Base-by-base conservation (phyloP, 176 grass and related monocot genomes). In the Phoenix dactylifera region DNA sequence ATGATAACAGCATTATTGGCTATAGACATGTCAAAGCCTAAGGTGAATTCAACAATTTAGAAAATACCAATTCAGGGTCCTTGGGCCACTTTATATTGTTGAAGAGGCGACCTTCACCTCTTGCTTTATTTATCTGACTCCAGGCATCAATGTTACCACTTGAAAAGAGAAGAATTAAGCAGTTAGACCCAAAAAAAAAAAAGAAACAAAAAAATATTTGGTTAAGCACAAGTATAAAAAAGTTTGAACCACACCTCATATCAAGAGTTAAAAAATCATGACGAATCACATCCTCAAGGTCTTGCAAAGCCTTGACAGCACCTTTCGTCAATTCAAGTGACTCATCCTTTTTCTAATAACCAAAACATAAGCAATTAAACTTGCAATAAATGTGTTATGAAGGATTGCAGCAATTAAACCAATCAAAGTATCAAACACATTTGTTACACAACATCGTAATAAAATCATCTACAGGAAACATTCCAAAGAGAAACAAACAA, bases 241-340 rank as follows among this genome's bases (percentile, higher is more conserved):
- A 15, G 15, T 15, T 17, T 23, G 6, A 20, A 52, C 15, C 59
- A 71, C 30, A 96, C 92, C 83, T 73, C 78, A 96, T 75, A 90
- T 91, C 66, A 77, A 87, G 50, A 52, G 66, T 64, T 49, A 96
- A 59, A 55, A 85, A 68, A 67, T 90, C 86, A 53, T 75, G 86
- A 54, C 79, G 72, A 85, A 96, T 66, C 77, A 85, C 87, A 75
- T 96, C 92, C 64, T 88, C 82, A 26, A 96, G 62, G 63, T 96
- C 92, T 59, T 91, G 87, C 64, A 90, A 74, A 54, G 87, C 92
- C 74, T 77, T 96, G 55, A 96, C 62, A 30, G 79, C 84, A 44
- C 92, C 92, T 18, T 73, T 77, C 64, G 56, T 72, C 68, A 85
- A 61, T 52, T 90, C 83, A 78, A 23, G 15, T n/a, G 75, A 72